Evolutionary conservation across 1,284 basidiomycete species (phyloP), one percentile per base, ranked within the genome.

Genomic region (Malassezia yamatoensis): DNA sequence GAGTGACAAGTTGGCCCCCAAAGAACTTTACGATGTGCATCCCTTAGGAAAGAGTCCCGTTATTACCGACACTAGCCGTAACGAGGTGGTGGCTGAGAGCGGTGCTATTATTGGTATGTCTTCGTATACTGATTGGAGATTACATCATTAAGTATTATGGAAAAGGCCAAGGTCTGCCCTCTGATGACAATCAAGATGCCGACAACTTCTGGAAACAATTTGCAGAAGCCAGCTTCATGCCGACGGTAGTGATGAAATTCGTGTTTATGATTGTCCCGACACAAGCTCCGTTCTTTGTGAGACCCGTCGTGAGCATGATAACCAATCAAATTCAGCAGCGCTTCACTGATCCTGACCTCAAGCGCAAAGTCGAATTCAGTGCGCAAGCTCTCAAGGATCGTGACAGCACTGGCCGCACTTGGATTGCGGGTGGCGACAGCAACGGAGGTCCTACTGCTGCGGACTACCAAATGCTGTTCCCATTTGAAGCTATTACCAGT

Each of bases 381-480:
- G 54, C 50, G 8, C 60, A 56, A 29, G 58, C 61, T 38, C 60
- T 71, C 32, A 54, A 48, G 40, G 66, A 68, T 48, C 59, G 64
- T 38, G 47, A 48, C 16, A 48, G 53, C 18, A 51, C 45, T 12
- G 68, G 63, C 39, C 43, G 24, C 21, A 53, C 38, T 3, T 74
- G 69, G 66, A 62, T 72, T 20, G 68, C 71, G 3, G 70, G 70
- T 3, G 71, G 71, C 12, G 71, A 74, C 57, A 68, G 60, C 51
- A 63, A 70, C 21, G 67, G 66, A 50, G 67, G 68, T 20, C 70
- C 70, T 33, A 72, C 70, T 16, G 54, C 68, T 5, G 69, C 72
- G 33, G 70, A 73, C 51, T 74, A 67, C 52, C 70, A 73, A 56
- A 70, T 74, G 68, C 52, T 64, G 10, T 73, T 70, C 64, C 67